Conservation (phyloP, 139 green algal genomes). For the Picochlorum sp. region DNA sequence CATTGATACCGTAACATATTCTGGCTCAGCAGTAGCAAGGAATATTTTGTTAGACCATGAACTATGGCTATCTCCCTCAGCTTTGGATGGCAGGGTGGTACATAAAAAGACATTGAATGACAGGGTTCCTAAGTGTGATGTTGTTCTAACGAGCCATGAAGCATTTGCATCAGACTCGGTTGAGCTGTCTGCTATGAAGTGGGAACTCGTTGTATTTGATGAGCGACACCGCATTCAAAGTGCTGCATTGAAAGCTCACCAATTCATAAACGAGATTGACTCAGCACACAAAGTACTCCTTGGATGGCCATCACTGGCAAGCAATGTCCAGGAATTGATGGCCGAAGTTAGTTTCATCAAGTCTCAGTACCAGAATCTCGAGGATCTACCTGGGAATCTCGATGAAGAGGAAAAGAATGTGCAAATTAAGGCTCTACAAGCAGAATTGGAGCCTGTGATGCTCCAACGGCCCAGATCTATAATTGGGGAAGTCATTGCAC, state of each 20-base stretch:
- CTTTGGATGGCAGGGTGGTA: conserved; percentile 40
- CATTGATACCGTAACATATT: conserved; percentile 50
- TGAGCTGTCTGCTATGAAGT: conserved; percentile 44
- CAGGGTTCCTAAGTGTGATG: conserved; percentile 54
- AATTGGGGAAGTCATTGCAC: conserved; percentile 13
- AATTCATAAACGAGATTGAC: conserved; percentile 25
- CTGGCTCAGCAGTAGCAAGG: conserved; percentile 39
- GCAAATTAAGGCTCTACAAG: conserved; percentile 19
- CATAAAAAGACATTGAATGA: conserved; percentile 2
- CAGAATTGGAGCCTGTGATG: conserved; percentile 18
- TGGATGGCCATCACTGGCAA: conserved; percentile 3
- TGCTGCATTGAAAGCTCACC: conserved; percentile 31
- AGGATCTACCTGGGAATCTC: conserved; percentile 18
- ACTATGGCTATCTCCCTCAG: conserved; percentile 64
- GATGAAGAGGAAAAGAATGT: conserved; percentile 18
- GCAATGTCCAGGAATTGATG: conserved; percentile 22
- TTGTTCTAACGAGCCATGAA: conserved; percentile 66
- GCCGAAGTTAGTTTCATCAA: conserved; percentile 29
- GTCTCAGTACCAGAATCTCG: conserved; percentile 18
- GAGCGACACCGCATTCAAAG: conserved; percentile 41
- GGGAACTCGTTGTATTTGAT: conserved; percentile 63
- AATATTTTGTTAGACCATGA: conserved; percentile 58
- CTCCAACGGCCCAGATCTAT: conserved; percentile 18
- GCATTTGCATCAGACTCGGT: conserved; percentile 37
- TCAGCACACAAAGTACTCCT: conserved; percentile 40